phyloP scores from a whole-genome alignment of 345 rosid species.

The Pseudoturritis turrita region DNA sequence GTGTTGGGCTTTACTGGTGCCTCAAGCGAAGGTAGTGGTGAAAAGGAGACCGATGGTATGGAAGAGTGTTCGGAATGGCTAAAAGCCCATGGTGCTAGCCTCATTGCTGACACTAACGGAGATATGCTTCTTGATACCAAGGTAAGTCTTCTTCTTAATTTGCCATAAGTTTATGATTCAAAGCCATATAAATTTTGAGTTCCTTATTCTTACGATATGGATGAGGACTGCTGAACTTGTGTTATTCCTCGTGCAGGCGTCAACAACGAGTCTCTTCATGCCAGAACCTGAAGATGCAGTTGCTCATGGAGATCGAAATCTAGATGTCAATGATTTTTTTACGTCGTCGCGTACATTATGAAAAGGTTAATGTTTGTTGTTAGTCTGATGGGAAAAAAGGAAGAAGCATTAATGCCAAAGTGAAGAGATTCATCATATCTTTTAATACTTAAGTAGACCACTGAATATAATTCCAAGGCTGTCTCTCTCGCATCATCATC shows the following conservation, averaged over 20 bases:
- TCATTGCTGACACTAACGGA: slow-evolving; percentile 51
- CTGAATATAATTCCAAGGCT: not conserved
- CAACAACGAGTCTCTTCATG: slow-evolving; percentile 70
- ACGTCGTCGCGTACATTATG: slow-evolving; percentile 41
- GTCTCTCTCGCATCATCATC: not conserved
- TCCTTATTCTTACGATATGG: not conserved
- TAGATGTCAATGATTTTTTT: slow-evolving; percentile 88
- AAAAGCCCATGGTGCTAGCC: slow-evolving; percentile 80
- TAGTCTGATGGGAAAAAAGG: slow-evolving; percentile 8
- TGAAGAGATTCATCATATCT: slow-evolving; percentile 3
- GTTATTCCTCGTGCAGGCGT: slow-evolving; percentile 49
- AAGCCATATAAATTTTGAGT: not conserved
- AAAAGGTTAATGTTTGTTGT: slow-evolving; percentile 1
- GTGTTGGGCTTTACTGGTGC: slow-evolving; percentile 60
- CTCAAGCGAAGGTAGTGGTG: slow-evolving; percentile 48
- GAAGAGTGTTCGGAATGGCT: slow-evolving; percentile 89
- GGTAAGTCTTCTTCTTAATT: slow-evolving; percentile 36
- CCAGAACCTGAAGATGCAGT: slow-evolving; percentile 98
- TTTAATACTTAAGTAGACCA: slow-evolving; percentile 12
- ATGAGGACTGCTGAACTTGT: slow-evolving; percentile 8
- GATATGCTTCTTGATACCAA: slow-evolving; percentile 81
- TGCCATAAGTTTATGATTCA: not conserved
- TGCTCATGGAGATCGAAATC: slow-evolving; percentile 82
- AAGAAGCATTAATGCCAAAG: not conserved
- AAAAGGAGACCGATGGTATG: slow-evolving; percentile 47